phyloP scores from a whole-genome alignment of 148 eudicot genomes.

The Chenopodium quinoa region DNA sequence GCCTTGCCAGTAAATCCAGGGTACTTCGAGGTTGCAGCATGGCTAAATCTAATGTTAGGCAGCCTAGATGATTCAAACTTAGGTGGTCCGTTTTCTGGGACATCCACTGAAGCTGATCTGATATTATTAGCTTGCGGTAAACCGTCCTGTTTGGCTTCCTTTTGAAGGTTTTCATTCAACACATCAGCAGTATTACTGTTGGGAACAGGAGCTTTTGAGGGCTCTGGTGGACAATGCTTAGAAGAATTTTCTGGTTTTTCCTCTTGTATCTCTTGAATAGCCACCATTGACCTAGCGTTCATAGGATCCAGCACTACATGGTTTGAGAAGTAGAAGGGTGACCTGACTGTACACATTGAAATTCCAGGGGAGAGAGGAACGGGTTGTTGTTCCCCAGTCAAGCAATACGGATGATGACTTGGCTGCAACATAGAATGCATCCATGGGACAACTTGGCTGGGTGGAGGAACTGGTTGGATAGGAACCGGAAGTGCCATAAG shows the following conservation, averaged over 20 bases:
- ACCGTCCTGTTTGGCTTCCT: constrained; percentile 16
- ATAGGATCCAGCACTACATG: constrained; percentile 21
- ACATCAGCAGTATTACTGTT: constrained; percentile 11
- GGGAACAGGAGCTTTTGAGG: not conserved
- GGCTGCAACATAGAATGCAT: constrained; percentile 37
- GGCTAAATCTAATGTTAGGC: constrained; percentile 2
- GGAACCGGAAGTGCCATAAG: constrained; percentile 37
- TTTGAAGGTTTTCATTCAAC: constrained; percentile 22
- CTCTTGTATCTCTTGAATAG: constrained; percentile 39
- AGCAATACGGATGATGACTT: constrained; percentile 25
- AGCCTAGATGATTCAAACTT: constrained; percentile 14
- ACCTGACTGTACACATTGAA: not conserved
- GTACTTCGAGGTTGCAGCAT: constrained; percentile 17
- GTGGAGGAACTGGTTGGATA: constrained; percentile 30
- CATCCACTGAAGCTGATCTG: constrained; percentile 3
- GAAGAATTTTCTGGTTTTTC: constrained; percentile 31
- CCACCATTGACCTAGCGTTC: constrained; percentile 34
- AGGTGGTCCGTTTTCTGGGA: constrained; percentile 7
- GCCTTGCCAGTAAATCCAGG: not conserved
- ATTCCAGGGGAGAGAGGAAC: constrained; percentile 16
- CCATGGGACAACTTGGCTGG: constrained; percentile 32
- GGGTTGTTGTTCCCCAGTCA: constrained; percentile 22
- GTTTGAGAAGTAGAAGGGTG: constrained; percentile 33
- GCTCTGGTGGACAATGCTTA: constrained; percentile 16
- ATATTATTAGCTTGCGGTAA: constrained; percentile 11